Evolutionary conservation across 176 grass and related monocot species (phyloP), one percentile per base, ranked within the genome.

Genomic region (Olyra latifolia): DNA sequence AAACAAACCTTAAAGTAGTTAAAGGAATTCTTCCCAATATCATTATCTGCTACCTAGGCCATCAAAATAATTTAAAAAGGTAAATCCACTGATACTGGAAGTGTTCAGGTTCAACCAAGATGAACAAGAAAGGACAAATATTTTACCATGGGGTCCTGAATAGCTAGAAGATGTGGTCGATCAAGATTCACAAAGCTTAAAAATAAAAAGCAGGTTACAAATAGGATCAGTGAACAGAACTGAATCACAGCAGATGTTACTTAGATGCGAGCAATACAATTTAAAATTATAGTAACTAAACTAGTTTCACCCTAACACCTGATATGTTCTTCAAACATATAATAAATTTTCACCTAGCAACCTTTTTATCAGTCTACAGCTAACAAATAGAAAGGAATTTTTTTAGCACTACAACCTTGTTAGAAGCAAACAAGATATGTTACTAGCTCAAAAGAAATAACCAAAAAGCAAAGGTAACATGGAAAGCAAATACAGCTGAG

Each of bases 101-200:
- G 61, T 39, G 47, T 39, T 73, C 14, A 76, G 74, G 28, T 43
- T 48, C 68, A 79, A 66, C 62, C 40, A 71, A 86, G 58, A 58
- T 69, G 59, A 89, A 68, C 29, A 84, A 72, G 7, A 57, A 74
- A 48, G 42, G 48, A 76, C 62, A 79, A 61, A 39, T 4, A 93
- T 53, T 71, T 88, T 70, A 99, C 97, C 97, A 95, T 91, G 13
- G 97, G 97, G 82, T 99, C 97, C 80, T 99, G 83, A 86, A 99
- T 93, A 6, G 91, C 84, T 70, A 96, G 86, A 76, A 96, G 85
- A 88, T 99, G 73, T 69, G 89, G 86, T 23, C 89, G 87, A 32
- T 99, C 93, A 82, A 54, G 48, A 83, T 95, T 95, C 74, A 85
- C 22, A 88, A 95, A 99, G 79, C 97, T 99, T 86, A 11, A 43